Base-by-base conservation (phyloP, 768 basidiomycete species). In the Podaxis sp. region DNA sequence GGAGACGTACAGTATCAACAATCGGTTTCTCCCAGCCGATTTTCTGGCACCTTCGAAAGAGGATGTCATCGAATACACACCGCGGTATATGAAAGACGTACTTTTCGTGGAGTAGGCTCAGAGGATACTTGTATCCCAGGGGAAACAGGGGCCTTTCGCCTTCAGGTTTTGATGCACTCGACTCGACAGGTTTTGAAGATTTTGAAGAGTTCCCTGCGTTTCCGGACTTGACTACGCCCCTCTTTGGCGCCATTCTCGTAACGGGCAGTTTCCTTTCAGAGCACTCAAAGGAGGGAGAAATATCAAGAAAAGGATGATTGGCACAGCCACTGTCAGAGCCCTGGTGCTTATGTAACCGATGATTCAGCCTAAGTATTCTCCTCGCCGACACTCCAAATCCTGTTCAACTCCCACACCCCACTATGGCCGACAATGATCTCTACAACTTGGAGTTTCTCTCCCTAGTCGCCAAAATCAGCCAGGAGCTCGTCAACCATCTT, bases 391-490 rank as follows among this genome's bases (percentile, higher is more conserved):
- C 23, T 9, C 32, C 50, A 32, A 28, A 46, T 42, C 50, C 40
- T 59, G 38, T 61, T 57, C 53, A 28, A 28, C 50, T 53, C 62
- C 16, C 48, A 32, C 55, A 37, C 42, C 63, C 21, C 36, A 55
- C 55, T 69, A 90, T 90, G 88, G 75, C 86, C 44, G 84, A 88
- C 65, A 74, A 73, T 65, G 93, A 95, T 76, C 78, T 99, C 62
- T 91, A 95, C 76, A 87, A 92, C 72, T 90, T 99, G 73, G 97
- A 98, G 73, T 81, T 90, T 62, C 86, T 99, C 51, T 95, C 94
- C 38, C 80, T 98, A 44, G 88, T 97, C 60, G 87, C 90, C 61
- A 91, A 92, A 71, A 91, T 99, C 68, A 90, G 90, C 0, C 93
- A 95, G 72, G 95, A 98, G 71, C 85, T 98, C 50, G 86, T 89